Evolutionary conservation across 2,329 filamentous ascomycete genomes (phyloP).

Genomic region (Microdochium paspali): DNA sequence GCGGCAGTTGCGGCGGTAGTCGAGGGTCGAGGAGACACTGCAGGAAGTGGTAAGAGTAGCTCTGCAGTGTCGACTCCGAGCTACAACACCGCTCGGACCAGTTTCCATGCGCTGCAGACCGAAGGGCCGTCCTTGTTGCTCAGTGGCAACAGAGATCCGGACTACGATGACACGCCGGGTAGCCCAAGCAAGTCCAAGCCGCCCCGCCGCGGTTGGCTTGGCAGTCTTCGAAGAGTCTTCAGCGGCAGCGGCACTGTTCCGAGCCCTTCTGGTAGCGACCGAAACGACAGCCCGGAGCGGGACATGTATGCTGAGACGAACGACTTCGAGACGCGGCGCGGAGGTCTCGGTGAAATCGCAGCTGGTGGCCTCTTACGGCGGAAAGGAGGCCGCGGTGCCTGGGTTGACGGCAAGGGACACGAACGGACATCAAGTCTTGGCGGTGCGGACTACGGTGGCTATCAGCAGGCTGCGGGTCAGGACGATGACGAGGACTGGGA

Average conservation of each 20-base stretch:
- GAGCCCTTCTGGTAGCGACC: constrained; percentile 12
- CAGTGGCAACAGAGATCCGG: constrained; percentile 14
- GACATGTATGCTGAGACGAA: constrained; percentile 26
- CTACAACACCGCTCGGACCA: constrained; percentile 45
- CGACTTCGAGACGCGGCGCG: constrained; percentile 30
- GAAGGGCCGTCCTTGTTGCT: constrained; percentile 42
- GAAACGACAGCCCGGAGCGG: constrained; percentile 16
- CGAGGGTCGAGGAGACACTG: constrained; percentile 24
- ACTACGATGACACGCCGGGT: constrained; percentile 26
- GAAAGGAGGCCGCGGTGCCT: constrained; percentile 46
- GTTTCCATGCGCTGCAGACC: constrained; percentile 40
- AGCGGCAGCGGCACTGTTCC: constrained; percentile 28
- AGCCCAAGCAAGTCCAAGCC: constrained; percentile 50
- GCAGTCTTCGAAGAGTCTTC: constrained; percentile 57
- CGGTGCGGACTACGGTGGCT: constrained; percentile 4
- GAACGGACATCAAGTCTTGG: constrained; percentile 9
- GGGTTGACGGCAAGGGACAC: constrained; percentile 24
- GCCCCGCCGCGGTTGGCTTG: constrained; percentile 55
- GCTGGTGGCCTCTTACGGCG: constrained; percentile 35
- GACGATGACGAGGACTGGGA: constrained; percentile 65
- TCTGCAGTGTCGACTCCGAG: constrained; percentile 14
- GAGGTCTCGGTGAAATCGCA: constrained; percentile 33
- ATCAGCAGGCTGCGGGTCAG: constrained; percentile 19
- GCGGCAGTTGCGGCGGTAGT: constrained; percentile 14
- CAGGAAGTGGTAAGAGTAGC: constrained; percentile 11